Evolutionary conservation across 441 rosid species (phyloP), one percentile per base, ranked within the genome.

Genomic region (Pelargonium citronellum): DNA sequence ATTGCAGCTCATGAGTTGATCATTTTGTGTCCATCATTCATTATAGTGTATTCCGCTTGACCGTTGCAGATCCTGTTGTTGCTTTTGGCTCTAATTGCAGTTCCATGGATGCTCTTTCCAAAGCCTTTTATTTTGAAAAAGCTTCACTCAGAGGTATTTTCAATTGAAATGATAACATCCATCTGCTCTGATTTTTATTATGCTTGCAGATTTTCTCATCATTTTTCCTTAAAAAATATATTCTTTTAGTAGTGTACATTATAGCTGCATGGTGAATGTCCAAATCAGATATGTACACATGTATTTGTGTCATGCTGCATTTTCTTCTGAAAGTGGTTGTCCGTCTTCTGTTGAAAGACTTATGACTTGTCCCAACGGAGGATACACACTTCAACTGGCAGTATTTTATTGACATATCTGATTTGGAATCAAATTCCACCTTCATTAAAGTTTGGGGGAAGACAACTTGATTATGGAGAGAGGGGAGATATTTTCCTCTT

Each of bases 101-200:
- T 92, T 67, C 99, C 99, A 27, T 95, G 98, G 98, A 95, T 95
- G 99, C 92, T 95, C 67, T 85, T 95, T 81, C 98, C 99, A 39
- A 95, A 95, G 79, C 98, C 99, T 66, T 89, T 95, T 74, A 87
- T 95, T 74, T 85, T 92, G 80, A 95, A 86, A 82, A 95, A 87
- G 80, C 91, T 80, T 16, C 88, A 92, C 69, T 68, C 84, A 16
- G 97, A 95, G 91, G 99, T 64, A 7, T 15, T 64, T 58, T 20
- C 12, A 3, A 10, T 37, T 7, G 13, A 39, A 64, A 24, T 37
- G 39, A 24, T 30, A 34, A 12, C 4, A 11, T 71, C 2, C 19
- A 20, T 17, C 58, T 53, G 4, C 39, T 34, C 39, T 34, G 5
- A 34, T 34, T 34, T 34, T 34, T 34, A 34, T 34, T 34, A 34